Evolutionary conservation across 495 filamentous ascomycete species (phyloP).

Genomic region (Coniosporium apollinis): DNA sequence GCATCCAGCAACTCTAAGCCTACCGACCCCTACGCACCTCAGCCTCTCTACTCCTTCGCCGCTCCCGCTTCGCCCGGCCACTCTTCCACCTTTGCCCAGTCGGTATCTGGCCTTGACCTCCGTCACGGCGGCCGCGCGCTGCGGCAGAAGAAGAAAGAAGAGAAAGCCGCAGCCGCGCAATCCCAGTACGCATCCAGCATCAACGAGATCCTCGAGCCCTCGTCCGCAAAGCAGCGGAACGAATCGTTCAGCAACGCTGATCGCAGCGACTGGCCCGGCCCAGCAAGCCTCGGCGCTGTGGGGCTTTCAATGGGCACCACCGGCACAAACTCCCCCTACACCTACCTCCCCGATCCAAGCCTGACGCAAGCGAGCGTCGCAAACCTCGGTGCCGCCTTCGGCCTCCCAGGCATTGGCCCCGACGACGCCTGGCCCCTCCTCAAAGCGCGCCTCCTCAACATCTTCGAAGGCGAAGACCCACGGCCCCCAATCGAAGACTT

Average conservation of each 20-base stretch:
- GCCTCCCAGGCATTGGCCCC: slow-evolving; percentile 61
- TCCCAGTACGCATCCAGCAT: slow-evolving; percentile 20
- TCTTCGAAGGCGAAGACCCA: slow-evolving; percentile 87
- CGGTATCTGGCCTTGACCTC: slow-evolving; percentile 66
- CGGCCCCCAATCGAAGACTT: slow-evolving; percentile 85
- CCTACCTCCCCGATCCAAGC: slow-evolving; percentile 8
- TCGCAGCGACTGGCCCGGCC: slow-evolving; percentile 13
- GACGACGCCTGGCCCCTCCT: slow-evolving; percentile 94
- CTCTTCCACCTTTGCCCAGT: slow-evolving; percentile 53
- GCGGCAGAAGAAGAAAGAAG: slow-evolving; percentile 83
- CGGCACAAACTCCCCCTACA: slow-evolving; percentile 8
- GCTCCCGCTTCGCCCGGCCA: slow-evolving; percentile 51
- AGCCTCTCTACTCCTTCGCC: slow-evolving; percentile 66
- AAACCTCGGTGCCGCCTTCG: slow-evolving; percentile 30
- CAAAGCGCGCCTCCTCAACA: slow-evolving; percentile 73
- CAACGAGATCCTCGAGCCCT: slow-evolving; percentile 14
- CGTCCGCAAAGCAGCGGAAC: slow-evolving; percentile 10
- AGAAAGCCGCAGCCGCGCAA: slow-evolving; percentile 38
- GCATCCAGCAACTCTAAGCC: slow-evolving; percentile 80
- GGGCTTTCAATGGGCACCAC: slow-evolving; percentile 9
- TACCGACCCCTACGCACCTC: slow-evolving; percentile 66
- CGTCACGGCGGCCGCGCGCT: slow-evolving; percentile 69
- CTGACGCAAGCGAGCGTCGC: slow-evolving; percentile 6
- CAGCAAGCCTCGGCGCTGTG: slow-evolving; percentile 7
- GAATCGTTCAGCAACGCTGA: slow-evolving; percentile 17